These are phyloP conservation scores for Anisogramma anomala DNA, from an alignment of 2,329 filamentous ascomycete species.

Conservation along the genomic window DNA sequence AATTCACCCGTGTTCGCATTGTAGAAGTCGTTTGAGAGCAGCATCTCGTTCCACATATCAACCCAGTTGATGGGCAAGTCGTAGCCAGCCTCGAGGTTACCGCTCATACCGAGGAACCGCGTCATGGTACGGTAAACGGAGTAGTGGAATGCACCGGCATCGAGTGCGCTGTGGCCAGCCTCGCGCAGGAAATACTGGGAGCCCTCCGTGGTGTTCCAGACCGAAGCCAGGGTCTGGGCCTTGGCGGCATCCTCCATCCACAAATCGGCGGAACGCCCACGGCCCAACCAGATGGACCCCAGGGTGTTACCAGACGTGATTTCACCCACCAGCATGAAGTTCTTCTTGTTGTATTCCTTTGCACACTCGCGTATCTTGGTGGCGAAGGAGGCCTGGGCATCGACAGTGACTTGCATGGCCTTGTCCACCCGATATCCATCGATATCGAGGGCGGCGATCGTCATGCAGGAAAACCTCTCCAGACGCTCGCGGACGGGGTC, in stretches of 20 bases:
- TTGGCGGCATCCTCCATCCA: constrained; percentile 12
- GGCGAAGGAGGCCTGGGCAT: constrained; percentile 47
- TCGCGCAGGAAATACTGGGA: constrained; percentile 40
- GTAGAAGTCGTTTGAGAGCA: constrained; percentile 46
- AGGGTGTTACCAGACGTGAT: constrained; percentile 51
- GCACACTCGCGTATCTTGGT: constrained; percentile 45
- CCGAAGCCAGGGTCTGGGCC: constrained; percentile 10
- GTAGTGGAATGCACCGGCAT: constrained; percentile 32
- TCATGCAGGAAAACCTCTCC: constrained; percentile 49
- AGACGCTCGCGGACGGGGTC: constrained; percentile 45
- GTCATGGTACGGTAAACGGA: constrained; percentile 22
- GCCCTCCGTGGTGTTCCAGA: constrained; percentile 14
- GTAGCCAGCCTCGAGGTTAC: constrained; percentile 22
- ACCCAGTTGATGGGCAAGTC: constrained; percentile 29
- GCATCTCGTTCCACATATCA: constrained; percentile 43
- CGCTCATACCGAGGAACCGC: constrained; percentile 23
- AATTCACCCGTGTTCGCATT: constrained; percentile 50
- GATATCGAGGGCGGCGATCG: constrained; percentile 48
- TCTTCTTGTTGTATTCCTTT: constrained; percentile 40
- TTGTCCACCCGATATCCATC: constrained; percentile 57
- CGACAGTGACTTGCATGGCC: constrained; percentile 46
- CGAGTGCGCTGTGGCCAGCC: constrained; percentile 36
- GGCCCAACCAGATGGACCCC: constrained; percentile 48
- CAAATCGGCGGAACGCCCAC: constrained; percentile 36
- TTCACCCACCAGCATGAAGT: constrained; percentile 53